Evolutionary conservation across 2,329 filamentous ascomycete genomes (phyloP), one percentile per base, ranked within the genome.

Genomic region (Colletotrichum karsti): DNA sequence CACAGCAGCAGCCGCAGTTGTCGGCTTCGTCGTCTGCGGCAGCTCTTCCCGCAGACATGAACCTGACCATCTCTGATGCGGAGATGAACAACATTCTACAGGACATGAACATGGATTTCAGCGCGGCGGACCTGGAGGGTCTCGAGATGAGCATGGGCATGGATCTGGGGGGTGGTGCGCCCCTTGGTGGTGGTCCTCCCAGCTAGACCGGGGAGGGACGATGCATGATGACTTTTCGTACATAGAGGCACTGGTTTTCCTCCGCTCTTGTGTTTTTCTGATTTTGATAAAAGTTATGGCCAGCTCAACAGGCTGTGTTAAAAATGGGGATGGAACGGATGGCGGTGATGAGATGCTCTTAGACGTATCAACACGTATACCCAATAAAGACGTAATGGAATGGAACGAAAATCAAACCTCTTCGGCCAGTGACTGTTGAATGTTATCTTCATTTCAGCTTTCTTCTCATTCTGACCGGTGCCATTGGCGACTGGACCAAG

Each of bases 21-120:
- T 28, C 50, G 28, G 13, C 51, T 26, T 54, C 54, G n/a, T 33
- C 58, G 37, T 61, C 44, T 8, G 69, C 70, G 2, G 41, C 59
- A 30, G 46, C 28, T 13, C 56, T 78, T 56, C 70, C 75, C 10
- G 71, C 74, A 30, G 75, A 77, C 37, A 75, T 80, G 74, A 76
- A 78, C 7, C 44, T 80, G n/a, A 74, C 77, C 56, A 73, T 80
- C n/a, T 78, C 77, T 15, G 80, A 80, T 51, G 75, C 74, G 20
- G 79, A 83, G 57, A 70, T 84, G 39, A 77, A 79, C 57, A 78
- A 77, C 48, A 78, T 84, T n/a, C 59, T 85, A 53, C 77, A 81
- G 69, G 78, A 82, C 37, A 81, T 84, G 78, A 77, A 80, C 61
- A 83, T 84, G 74, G 79, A 82, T 18, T 78, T 82, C 9, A 56